Conservation (phyloP, 1,284 basidiomycete species). For the Ceratobasidium sp. region DNA sequence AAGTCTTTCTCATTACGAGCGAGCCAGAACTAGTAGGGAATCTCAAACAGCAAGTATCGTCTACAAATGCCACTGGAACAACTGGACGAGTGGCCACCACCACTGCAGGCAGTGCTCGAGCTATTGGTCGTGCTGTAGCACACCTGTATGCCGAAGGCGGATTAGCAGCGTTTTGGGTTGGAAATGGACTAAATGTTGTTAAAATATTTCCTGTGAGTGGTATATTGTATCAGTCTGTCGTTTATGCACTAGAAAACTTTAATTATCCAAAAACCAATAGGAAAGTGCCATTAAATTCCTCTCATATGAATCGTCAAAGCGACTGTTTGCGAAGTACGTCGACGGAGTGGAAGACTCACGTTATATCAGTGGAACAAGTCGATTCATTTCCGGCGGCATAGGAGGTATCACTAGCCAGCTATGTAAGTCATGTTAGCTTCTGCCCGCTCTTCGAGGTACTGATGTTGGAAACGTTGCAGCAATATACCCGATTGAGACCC, state of each 20-base stretch:
- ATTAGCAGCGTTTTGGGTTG: conserved; percentile 92
- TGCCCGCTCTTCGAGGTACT: background rate
- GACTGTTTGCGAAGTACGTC: conserved; percentile 90
- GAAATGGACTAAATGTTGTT: conserved; percentile 74
- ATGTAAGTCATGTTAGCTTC: conserved; percentile 60
- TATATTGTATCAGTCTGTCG: too few relatives aligned
- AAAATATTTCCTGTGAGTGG: conserved; percentile 85
- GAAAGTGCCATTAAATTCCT: conserved; percentile 99
- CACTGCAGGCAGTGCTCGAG: conserved; percentile 68
- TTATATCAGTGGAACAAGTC: conserved; percentile 89
- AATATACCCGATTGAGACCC: conserved; percentile 89
- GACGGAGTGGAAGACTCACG: conserved; percentile 90
- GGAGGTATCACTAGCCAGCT: conserved; percentile 96
- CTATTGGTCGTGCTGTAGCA: conserved; percentile 76
- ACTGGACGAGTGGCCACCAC: conserved; percentile 54
- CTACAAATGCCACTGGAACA: conserved; percentile 38
- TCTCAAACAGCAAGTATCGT: conserved; percentile 1
- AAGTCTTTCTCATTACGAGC: conserved; percentile 95
- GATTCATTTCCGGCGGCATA: conserved; percentile 95
- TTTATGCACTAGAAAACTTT: background rate
- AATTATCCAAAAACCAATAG: conserved; percentile 47
- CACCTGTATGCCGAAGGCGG: conserved; percentile 91
- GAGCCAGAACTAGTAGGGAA: conserved; percentile 65
- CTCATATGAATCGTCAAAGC: conserved; percentile 95
- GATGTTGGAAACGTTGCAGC: conserved; percentile 59